Conservation (phyloP, 768 basidiomycete genomes). For the Exidia glandulosa region DNA sequence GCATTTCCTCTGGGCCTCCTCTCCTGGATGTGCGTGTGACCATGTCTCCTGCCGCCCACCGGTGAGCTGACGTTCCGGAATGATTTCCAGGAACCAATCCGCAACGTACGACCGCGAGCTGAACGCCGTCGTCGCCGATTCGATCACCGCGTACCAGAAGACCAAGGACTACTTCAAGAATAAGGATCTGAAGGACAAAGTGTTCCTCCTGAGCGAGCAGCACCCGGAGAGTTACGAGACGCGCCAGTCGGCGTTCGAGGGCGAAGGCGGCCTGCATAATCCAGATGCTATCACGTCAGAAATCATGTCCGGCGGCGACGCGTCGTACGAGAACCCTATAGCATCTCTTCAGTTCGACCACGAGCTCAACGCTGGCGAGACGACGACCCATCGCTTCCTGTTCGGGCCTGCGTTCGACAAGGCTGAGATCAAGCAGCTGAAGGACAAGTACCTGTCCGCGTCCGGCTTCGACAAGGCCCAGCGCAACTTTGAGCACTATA, state of each 20-base stretch:
- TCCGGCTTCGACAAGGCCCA: neutral
- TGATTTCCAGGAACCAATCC: neutral
- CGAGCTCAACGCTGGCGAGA: neutral
- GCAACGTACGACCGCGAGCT: neutral
- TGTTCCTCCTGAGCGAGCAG: neutral
- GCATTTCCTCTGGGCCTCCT: neutral
- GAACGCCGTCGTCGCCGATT: neutral
- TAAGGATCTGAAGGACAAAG: neutral
- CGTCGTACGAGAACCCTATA: neutral
- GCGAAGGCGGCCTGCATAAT: neutral
- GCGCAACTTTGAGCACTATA: neutral
- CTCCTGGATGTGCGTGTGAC: neutral
- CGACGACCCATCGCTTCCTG: neutral
- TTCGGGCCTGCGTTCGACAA: neutral
- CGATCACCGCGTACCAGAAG: neutral
- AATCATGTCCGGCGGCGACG: neutral
- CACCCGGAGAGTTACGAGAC: neutral
- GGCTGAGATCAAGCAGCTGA: neutral
- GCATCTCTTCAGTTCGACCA: neutral
- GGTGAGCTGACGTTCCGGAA: neutral
- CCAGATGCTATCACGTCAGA: neutral
- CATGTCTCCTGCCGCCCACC: neutral
- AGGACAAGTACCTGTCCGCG: neutral
- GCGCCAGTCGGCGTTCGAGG: neutral
- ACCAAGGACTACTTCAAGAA: constrained; percentile 1